Base-by-base conservation (phyloP, 768 basidiomycete genomes). In the Pisolithus sp. region DNA sequence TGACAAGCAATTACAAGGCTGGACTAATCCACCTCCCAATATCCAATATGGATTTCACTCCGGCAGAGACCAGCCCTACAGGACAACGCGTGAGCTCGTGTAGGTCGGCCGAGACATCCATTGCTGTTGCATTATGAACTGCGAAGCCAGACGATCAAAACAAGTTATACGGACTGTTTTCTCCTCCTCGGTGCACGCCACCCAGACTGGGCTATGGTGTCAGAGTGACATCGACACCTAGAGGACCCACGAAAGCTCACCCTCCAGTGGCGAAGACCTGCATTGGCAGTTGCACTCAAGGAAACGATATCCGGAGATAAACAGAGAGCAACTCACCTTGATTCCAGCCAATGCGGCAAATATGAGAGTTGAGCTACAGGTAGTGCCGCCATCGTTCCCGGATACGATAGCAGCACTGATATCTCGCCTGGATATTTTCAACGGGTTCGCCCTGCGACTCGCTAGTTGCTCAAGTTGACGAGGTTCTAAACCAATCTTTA, bases 91-190 rank as follows among this genome's bases (percentile, higher is more conserved):
- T 76, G 31, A 99, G 79, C 65, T 97, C 93, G 8, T 85, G 84
- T 15, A 99, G 74, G 65, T 99, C 95, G 15, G 95, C 93, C 15
- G 95, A 97, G 26, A 99, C 74, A 62, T 99, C 95, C 82, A 98
- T 82, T 17, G 90, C 92, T 96, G 58, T 45, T 10, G 40, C n/a
- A 30, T n/a, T 34, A 15, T 34, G 34, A 45, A 15, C 17, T 15
- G 5, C 7, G 23, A 15, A 13, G 43, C 15, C 10, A 23, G 23
- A 21, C 9, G 17, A 23, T 45, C 15, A 21, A 50, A 47, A 24
- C 13, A 21, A 36, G 17, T 1, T 26, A 23, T 8, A 63, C 75
- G 17, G 48, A 83, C 92, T 73, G 57, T 75, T 74, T 73, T 87
- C 81, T 31, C 81, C 88, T 8, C 83, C 83, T 1, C 87, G 76